Evolutionary conservation across 1,139 yeast genomes (phyloP).

Genomic region (Hansenula lynferdii): DNA sequence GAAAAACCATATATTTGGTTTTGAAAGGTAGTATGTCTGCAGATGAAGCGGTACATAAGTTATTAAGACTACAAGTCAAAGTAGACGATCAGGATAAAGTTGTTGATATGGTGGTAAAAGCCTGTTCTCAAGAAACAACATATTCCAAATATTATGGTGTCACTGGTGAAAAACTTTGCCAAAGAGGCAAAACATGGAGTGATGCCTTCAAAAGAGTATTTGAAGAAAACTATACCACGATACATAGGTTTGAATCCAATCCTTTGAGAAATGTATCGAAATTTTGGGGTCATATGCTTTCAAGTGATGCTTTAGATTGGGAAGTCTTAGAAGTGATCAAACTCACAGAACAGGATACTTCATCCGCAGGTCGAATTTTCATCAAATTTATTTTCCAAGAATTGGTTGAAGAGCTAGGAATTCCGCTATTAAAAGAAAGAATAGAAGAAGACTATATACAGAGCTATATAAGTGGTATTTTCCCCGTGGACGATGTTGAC

Average conservation of each 20-base stretch:
- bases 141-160: conserved; percentile 85
- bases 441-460: conserved; percentile 47
- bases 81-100: conserved; percentile 40
- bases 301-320: conserved; percentile 69
- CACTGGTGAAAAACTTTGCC: conserved; percentile 64
- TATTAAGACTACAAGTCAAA: conserved; percentile 45
- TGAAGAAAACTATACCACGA: conserved; percentile 46
- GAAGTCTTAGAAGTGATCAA: conserved; percentile 44
- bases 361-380: conserved; percentile 77
- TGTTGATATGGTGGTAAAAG: conserved; percentile 72
- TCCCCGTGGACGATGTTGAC: conserved; percentile 43
- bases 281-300: conserved; percentile 81
- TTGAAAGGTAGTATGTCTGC: conserved; percentile 92
- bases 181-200: conserved; percentile 51
- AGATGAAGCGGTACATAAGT: conserved; percentile 90
- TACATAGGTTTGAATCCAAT: conserved; percentile 68
- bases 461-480: conserved; percentile 41
- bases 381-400: conserved; percentile 79
- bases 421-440: conserved; percentile 41
- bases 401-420: conserved; percentile 74
- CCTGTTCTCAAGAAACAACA: conserved; percentile 84
- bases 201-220: conserved; percentile 49
- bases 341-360: conserved; percentile 69
- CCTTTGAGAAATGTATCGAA: conserved; percentile 78
- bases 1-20: conserved; percentile 74